Base-by-base conservation (phyloP, 2,329 filamentous ascomycete genomes). In the Hypoxylon sp. region DNA sequence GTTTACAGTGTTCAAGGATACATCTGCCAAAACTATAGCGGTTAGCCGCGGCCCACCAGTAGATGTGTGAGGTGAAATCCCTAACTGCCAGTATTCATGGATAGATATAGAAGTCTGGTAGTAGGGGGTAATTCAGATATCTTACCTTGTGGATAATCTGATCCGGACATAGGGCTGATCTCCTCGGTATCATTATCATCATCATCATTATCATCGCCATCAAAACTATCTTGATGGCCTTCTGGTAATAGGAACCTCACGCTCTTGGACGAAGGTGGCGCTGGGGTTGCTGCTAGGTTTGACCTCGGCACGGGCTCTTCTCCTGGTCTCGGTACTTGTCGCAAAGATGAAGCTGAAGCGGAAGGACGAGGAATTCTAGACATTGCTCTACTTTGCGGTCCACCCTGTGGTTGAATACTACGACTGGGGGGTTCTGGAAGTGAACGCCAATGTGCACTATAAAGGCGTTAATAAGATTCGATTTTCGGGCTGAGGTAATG, bases 71-170 rank as follows among this genome's bases (percentile, higher is more conserved):
- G 14, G n/a, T 22, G 24, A 46, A 5, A 28, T 46, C 12, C 14
- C 8, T 46, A n/a, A 28, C 42, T 46, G 14, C 5, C 2, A n/a
- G 42, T 9, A 9, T 46, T 26, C 4, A 28, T 8, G 22, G 24
- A 26, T 9, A 28, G 14, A 7, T 14, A 24, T 8, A 22, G n/a
- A 44, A 22, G 9, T 12, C 16, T 22, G 9, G 40, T 44, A 22
- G 16, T 20, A 42, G 26, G 6, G 6, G 2, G 7, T 49, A 22
- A 24, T 26, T 44, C 3, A 11, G 18, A 26, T 1, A 9, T 42
- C 46, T 5, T 50, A 51, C 55, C 55, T 58, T 58, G 20, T 45
- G 20, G n/a, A 45, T 18, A 40, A 16, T 7, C 8, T n/a, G 7
- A n/a, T 40, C 36, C 2, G 11, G 12, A 8, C 16, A 40, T 7